These are phyloP conservation scores for Auricularia heimuer DNA, from an alignment of 768 basidiomycete species.

Conservation along the genomic window DNA sequence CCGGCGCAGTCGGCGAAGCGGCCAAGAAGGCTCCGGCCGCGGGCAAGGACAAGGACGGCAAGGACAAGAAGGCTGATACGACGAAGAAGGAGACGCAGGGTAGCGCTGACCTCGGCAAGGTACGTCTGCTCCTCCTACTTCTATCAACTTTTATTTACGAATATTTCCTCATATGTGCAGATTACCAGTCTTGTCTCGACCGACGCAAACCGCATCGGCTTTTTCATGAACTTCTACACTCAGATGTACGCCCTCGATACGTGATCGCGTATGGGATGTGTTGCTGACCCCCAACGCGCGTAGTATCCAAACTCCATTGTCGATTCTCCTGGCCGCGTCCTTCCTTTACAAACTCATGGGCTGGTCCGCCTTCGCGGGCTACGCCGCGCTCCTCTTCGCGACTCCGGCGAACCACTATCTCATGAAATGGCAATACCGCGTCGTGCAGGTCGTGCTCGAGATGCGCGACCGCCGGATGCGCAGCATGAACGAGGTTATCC, in stretches of 20 bases:
- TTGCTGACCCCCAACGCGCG: too few species aligned
- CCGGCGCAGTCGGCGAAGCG: not conserved
- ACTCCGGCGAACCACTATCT: not conserved
- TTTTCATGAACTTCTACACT: not conserved
- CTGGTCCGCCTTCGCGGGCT: not conserved
- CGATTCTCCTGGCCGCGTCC: not conserved
- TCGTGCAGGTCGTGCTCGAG: not conserved
- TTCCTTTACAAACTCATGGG: not conserved
- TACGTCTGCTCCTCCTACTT: not conserved
- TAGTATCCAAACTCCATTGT: not conserved
- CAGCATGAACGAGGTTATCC: slow-evolving; percentile 1
- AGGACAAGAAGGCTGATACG: not conserved
- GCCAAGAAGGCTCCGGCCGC: not conserved
- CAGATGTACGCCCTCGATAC: not conserved
- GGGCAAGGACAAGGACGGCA: not conserved
- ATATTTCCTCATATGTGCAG: not conserved
- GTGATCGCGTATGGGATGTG: too few species aligned
- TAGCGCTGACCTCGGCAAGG: not conserved
- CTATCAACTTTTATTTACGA: too few species aligned
- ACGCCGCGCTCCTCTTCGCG: not conserved
- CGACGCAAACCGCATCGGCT: not conserved
- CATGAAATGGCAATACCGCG: not conserved
- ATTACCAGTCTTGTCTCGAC: slow-evolving; percentile 1
- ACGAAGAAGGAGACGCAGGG: not conserved
- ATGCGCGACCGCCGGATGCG: slow-evolving; percentile 2